These are phyloP conservation scores for Talaromyces sp. DNA, from an alignment of 2,329 filamentous ascomycete species.

Conservation along the genomic window DNA sequence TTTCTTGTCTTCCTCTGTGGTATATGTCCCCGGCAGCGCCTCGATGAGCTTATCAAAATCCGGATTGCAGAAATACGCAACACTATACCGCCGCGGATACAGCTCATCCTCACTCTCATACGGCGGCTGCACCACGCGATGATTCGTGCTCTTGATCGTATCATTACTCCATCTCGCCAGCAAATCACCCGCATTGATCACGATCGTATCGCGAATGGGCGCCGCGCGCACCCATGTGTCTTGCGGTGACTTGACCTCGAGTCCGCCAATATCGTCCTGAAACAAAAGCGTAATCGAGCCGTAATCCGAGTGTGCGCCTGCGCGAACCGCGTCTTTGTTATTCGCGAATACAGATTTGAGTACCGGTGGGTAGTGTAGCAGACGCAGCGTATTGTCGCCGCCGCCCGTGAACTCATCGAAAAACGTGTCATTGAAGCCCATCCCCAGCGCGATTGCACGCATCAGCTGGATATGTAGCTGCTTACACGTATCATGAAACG, in stretches of 20 bases:
- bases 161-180: constrained; percentile 87
- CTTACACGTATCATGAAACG: constrained; percentile 72
- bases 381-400: constrained; percentile 39
- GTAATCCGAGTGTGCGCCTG: constrained; percentile 72
- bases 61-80: constrained; percentile 91
- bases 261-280: constrained; percentile 52
- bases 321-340: constrained; percentile 66
- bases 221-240: constrained; percentile 77
- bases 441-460: constrained; percentile 76
- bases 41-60: constrained; percentile 73
- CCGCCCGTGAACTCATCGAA: constrained; percentile 71
- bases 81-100: constrained; percentile 76
- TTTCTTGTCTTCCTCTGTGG: constrained; percentile 60
- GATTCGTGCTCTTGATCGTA: constrained; percentile 82
- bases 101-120: constrained; percentile 36
- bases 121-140: constrained; percentile 84
- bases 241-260: constrained; percentile 64
- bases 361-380: constrained; percentile 73
- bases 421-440: constrained; percentile 65
- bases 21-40: constrained; percentile 73
- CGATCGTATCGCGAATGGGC: constrained; percentile 74
- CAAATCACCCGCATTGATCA: constrained; percentile 85
- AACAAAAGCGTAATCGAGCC: constrained; percentile 50
- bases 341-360: constrained; percentile 59
- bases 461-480: constrained; percentile 71